Conservation (phyloP, 2,329 filamentous ascomycete genomes). For the Fusarium tjaetaba region DNA sequence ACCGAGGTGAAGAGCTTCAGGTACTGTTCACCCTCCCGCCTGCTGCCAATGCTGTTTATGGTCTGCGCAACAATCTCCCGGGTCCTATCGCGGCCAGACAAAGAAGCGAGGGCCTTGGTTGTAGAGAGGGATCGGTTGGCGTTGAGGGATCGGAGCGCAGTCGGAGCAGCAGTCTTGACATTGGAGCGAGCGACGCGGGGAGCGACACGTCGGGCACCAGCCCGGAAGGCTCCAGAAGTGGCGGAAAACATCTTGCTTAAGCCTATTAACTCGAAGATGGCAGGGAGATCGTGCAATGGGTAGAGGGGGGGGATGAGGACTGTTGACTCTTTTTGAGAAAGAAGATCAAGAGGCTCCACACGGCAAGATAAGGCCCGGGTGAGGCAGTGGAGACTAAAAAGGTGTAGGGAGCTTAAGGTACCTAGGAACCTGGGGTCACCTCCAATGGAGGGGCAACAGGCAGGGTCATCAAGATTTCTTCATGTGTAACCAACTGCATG, state of each 20-base stretch:
- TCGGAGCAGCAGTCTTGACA: constrained; percentile 39
- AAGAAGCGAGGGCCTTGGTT: constrained; percentile 28
- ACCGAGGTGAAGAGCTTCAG: constrained; percentile 97
- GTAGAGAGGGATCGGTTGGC: constrained; percentile 44
- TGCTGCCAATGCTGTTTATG: constrained; percentile 94
- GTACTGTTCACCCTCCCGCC: constrained; percentile 96
- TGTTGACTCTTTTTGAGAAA: constrained; percentile 19
- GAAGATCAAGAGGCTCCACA: background rate
- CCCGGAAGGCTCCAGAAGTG: constrained; percentile 54
- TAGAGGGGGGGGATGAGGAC: constrained; percentile 11
- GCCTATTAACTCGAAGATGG: constrained; percentile 38
- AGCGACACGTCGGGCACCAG: constrained; percentile 54
- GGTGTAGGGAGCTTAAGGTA: background rate
- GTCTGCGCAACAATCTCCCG: constrained; percentile 60
- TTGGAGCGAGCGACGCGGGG: constrained; percentile 42
- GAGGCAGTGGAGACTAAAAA: background rate
- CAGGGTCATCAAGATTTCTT: background rate
- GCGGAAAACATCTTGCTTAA: constrained; percentile 55
- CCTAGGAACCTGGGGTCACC: background rate
- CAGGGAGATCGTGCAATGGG: constrained; percentile 9
- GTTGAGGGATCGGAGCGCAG: constrained; percentile 38
- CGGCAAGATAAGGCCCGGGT: constrained; percentile 2
- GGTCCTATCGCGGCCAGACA: constrained; percentile 42
- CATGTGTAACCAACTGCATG: background rate
- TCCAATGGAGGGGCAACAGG: constrained; percentile 28